A percentile compares a stretch with the other conserved stretches of the same genome.
These are phyloP conservation scores for Rhodomyrtus tomentosa DNA, from an alignment of 345 rosid genomes.

Conservation along the genomic window DNA sequence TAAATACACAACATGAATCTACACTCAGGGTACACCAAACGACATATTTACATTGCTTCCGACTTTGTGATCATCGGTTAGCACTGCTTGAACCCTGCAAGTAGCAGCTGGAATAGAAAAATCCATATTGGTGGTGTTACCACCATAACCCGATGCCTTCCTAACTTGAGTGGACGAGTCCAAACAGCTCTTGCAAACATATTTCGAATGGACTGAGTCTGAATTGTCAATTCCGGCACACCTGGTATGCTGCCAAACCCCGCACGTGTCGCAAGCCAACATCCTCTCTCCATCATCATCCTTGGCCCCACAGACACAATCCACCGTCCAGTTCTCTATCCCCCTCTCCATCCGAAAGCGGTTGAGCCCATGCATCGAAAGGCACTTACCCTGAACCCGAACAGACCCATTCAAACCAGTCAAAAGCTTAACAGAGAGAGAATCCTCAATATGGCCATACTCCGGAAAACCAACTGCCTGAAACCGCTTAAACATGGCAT, in stretches of 20 bases:
- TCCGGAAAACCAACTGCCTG: conserved; percentile 36
- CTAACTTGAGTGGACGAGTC: background rate
- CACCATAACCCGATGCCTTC: conserved; percentile 2
- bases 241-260: conserved; percentile 70
- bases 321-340: conserved; percentile 50
- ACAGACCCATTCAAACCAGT: conserved; percentile 33
- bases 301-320: conserved; percentile 56
- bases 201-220: conserved; percentile 29
- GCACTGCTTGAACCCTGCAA: conserved; percentile 28
- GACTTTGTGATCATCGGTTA: conserved; percentile 4
- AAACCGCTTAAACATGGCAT: conserved; percentile 54
- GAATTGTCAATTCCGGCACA: conserved; percentile 55
- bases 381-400: conserved; percentile 32
- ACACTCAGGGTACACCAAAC: conserved; percentile 17
- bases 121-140: conserved; percentile 3
- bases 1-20: background rate
- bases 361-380: conserved; percentile 33
- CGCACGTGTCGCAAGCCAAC: conserved; percentile 59
- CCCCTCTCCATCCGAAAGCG: conserved; percentile 59
- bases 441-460: conserved; percentile 35
- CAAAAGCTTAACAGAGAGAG: conserved; percentile 34
- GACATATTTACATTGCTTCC: conserved; percentile 14
- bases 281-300: conserved; percentile 77
- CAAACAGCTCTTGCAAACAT: conserved; percentile 27
- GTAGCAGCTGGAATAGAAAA: conserved; percentile 6